Evolutionary conservation across 2,329 filamentous ascomycete genomes (phyloP), one percentile per base, ranked within the genome.

Genomic region (Xylariaceae sp.): DNA sequence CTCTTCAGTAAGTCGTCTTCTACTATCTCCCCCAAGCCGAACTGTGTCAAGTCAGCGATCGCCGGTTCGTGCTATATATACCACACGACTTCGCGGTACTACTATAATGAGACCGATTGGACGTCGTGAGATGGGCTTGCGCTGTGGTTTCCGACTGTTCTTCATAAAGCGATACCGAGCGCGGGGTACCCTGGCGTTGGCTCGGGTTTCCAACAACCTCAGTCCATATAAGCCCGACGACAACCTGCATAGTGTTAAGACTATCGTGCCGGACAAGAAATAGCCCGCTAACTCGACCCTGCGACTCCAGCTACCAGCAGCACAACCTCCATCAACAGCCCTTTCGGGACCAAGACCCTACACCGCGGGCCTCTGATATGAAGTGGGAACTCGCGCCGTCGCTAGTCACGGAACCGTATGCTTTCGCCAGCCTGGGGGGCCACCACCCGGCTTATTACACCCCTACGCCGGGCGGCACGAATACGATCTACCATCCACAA

Each of bases 361-460:
- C 87, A 3, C 87, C 88, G 4, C 78, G 85, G 59, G 84, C 81
- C 13, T 76, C 83, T 29, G 81, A 84, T 55, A 88, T 96, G 52
- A 80, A 76, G 52, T 92, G 89, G 81, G 78, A 85, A 50, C 88
- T 95, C 56, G 94, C 89, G 2, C 88, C 89, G 3, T 92, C 88
- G 41, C 75, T 97, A 58, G 90, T 97, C 58, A 81, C 88, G 13
- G 88, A 83, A 60, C 85, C 86, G 19, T 87, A 87, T 60, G 78
- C 80, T 16, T 96, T 95, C 63, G 74, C 79, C 43, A 73, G 74
- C 40, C 90, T 94, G 56, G 80, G 83, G 48, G 87, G 85, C 62
- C 85, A 89, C 48, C 77, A 83, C 31, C 77, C 85, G 12, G 85
- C 83, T 11, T 92, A 92, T 63, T 96, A 94, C 64, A 89, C 88